These are phyloP conservation scores for Talaromyces thailandensis DNA, from an alignment of 495 filamentous ascomycete genomes.

Conservation along the genomic window DNA sequence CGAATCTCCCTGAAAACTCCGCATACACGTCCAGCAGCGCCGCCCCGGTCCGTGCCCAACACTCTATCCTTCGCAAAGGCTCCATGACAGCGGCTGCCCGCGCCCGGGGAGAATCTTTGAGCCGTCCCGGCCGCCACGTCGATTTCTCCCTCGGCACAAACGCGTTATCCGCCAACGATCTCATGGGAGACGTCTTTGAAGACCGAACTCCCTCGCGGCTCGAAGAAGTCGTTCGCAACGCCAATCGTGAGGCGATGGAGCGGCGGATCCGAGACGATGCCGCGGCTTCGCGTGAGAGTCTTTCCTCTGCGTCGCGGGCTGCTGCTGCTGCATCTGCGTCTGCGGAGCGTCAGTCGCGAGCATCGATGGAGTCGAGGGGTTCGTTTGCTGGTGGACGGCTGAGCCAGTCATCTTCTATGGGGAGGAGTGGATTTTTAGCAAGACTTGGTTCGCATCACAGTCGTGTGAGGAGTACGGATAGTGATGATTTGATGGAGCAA, in stretches of 20 bases:
- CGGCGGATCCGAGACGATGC: conserved; percentile 38
- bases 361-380: conserved; percentile 6
- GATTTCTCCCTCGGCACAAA: conserved; percentile 71
- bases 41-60: conserved; percentile 21
- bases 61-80: conserved; percentile 47
- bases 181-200: conserved; percentile 63
- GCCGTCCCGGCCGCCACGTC: conserved; percentile 51
- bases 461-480: not conserved
- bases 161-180: conserved; percentile 47
- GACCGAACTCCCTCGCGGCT: conserved; percentile 29
- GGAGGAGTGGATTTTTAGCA: not conserved
- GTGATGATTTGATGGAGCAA: conserved; percentile 7
- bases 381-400: conserved; percentile 3
- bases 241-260: conserved; percentile 33
- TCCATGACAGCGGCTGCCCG: conserved; percentile 33
- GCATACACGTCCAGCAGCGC: conserved; percentile 13
- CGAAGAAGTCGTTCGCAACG: conserved; percentile 26
- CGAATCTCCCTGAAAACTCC: conserved; percentile 20
- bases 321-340: not conserved
- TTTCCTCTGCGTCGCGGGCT: not conserved
- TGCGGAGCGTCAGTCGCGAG: not conserved
- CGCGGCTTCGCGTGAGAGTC: conserved; percentile 16
- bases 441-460: conserved; percentile 5
- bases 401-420: conserved; percentile 5
- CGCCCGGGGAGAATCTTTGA: conserved; percentile 44